These are phyloP conservation scores for Chalaropsis thielavioides DNA, from an alignment of 2,329 filamentous ascomycete species.

Conservation along the genomic window DNA sequence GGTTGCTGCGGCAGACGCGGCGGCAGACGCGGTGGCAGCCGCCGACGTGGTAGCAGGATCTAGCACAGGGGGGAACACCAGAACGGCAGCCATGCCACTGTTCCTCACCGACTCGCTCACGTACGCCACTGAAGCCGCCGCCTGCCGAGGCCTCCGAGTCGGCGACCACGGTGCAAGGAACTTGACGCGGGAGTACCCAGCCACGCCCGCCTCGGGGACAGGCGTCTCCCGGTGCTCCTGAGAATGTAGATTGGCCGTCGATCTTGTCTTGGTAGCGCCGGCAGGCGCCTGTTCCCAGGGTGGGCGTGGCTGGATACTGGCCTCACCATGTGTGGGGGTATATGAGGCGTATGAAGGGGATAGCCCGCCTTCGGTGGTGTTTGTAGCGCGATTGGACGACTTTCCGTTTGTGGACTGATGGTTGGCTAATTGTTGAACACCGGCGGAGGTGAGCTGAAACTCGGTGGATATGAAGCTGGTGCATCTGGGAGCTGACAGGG, in stretches of 20 bases:
- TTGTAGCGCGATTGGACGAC: neutral
- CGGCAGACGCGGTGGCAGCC: too few species aligned
- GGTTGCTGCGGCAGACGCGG: neutral
- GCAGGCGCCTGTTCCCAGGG: too few species aligned
- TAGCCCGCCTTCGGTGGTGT: neutral
- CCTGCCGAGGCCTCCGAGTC: neutral
- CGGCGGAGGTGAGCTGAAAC: neutral
- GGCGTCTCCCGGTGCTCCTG: neutral
- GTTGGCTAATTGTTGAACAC: neutral
- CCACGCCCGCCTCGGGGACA: too few species aligned
- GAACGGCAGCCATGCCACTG: neutral
- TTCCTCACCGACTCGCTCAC: neutral
- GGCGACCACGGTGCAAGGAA: neutral
- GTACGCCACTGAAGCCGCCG: neutral
- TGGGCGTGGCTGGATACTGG: too few species aligned
- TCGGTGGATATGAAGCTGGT: neutral
- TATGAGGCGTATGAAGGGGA: neutral
- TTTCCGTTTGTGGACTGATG: neutral
- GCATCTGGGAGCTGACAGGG: neutral
- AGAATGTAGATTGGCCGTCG: neutral
- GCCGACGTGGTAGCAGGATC: neutral
- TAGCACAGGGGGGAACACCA: neutral
- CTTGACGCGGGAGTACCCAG: neutral
- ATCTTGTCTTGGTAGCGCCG: neutral
- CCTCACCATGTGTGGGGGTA: too few species aligned